Evolutionary conservation across 495 filamentous ascomycete species (phyloP).

Genomic region (Aspergillus bertholletiae): DNA sequence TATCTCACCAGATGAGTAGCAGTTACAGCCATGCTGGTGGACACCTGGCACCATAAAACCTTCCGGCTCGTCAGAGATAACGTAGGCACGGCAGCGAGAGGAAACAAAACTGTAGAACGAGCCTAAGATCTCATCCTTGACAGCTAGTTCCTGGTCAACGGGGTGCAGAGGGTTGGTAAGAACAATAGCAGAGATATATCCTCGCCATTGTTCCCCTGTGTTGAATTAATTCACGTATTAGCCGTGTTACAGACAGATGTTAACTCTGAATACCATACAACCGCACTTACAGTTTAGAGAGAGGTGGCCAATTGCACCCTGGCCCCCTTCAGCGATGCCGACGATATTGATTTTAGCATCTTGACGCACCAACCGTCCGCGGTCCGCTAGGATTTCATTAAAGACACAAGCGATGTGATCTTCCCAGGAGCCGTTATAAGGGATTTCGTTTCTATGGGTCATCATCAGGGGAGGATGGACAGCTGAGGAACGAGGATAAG

Average conservation of each 20-base stretch:
- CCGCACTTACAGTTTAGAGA: conserved; percentile 49
- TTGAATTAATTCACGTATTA: conserved; percentile 2
- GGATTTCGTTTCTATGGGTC: conserved; percentile 51
- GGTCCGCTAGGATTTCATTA: conserved; percentile 50
- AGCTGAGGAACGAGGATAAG: conserved; percentile 51
- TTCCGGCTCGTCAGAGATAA: conserved; percentile 44
- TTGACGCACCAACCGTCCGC: conserved; percentile 26
- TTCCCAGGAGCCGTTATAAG: conserved; percentile 42
- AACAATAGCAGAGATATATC: conserved; percentile 30
- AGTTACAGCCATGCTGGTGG: conserved; percentile 40
- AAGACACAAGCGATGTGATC: conserved; percentile 66
- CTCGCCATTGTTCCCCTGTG: conserved; percentile 33
- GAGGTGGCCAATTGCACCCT: conserved; percentile 52
- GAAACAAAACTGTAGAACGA: conserved; percentile 32
- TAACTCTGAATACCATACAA: not conserved
- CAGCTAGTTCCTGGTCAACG: conserved; percentile 10
- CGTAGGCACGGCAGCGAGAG: conserved; percentile 59
- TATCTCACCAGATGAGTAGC: conserved; percentile 43
- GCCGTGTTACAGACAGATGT: not conserved
- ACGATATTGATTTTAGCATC: conserved; percentile 61
- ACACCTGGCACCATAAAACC: conserved; percentile 46
- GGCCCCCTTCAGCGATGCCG: conserved; percentile 55
- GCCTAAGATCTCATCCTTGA: conserved; percentile 2
- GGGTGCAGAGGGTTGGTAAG: conserved; percentile 32
- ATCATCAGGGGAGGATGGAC: conserved; percentile 38